These are phyloP conservation scores for Scutellaria minor DNA, from an alignment of 257 asterid genomes.

Conservation along the genomic window DNA sequence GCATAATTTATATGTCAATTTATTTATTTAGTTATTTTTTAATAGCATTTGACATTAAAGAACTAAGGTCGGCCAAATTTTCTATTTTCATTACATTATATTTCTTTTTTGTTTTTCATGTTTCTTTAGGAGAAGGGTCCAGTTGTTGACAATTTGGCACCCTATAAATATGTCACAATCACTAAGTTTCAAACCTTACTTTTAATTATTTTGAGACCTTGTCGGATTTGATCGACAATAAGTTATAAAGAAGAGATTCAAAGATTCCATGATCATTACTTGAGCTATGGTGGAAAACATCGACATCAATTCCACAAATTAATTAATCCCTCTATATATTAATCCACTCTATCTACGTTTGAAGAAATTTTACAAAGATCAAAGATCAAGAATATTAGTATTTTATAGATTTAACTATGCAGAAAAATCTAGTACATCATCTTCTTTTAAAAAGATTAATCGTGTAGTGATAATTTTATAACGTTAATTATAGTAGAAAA, in stretches of 20 bases:
- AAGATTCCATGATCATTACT: conserved; percentile 14
- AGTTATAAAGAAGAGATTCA: conserved; percentile 1
- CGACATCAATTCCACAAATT: conserved; percentile 25
- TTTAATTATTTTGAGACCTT: conserved; percentile 25
- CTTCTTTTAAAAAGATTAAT: not conserved
- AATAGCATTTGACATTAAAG: not conserved
- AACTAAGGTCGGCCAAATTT: conserved; percentile 34
- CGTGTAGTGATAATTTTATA: too few species aligned
- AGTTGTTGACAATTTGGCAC: conserved; percentile 37
- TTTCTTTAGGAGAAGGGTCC: conserved; percentile 33
- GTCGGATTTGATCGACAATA: conserved; percentile 23
- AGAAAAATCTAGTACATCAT: not conserved
- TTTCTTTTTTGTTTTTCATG: not conserved
- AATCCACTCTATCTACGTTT: too few species aligned
- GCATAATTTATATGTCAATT: not conserved
- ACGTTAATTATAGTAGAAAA: too few species aligned
- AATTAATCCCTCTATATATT: too few species aligned
- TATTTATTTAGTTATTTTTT: not conserved
- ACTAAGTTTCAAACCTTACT: conserved; percentile 2
- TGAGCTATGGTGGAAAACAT: conserved; percentile 22
- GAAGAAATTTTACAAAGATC: too few species aligned
- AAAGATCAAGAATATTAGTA: too few species aligned
- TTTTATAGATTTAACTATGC: too few species aligned
- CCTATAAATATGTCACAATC: conserved; percentile 32
- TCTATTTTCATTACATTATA: not conserved